phyloP scores from a whole-genome alignment of 192 early-diverging fungal species.

The Coemansia sp. region DNA sequence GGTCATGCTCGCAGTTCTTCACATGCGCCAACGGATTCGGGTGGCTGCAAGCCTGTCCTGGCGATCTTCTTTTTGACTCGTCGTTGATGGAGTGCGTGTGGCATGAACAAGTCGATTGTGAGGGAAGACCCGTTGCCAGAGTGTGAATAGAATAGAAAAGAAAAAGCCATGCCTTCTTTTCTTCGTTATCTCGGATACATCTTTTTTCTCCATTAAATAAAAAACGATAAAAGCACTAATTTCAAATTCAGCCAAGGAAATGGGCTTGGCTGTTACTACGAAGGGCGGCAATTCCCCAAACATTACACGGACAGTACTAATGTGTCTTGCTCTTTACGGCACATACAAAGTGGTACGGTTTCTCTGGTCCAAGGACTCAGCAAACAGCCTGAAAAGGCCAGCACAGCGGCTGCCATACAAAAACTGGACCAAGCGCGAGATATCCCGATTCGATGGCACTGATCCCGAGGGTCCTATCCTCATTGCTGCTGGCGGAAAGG shows the following conservation, averaged over 20 bases:
- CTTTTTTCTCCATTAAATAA: not conserved
- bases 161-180: too few species aligned
- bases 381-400: conserved; percentile 20
- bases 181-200: too few species aligned
- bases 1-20: conserved; percentile 39
- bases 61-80: conserved; percentile 40
- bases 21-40: conserved; percentile 49
- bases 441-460: conserved; percentile 30
- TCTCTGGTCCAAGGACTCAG: conserved; percentile 35
- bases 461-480: conserved; percentile 60
- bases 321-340: conserved; percentile 24
- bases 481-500: conserved; percentile 79
- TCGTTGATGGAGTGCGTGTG: conserved; percentile 39
- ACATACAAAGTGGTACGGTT: conserved; percentile 11
- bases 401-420: conserved; percentile 9
- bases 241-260: not conserved
- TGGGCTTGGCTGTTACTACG: not conserved
- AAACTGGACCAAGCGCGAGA: conserved; percentile 47
- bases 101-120: conserved; percentile 35
- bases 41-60: conserved; percentile 38
- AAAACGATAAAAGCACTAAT: not conserved
- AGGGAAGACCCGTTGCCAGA: conserved; percentile 14
- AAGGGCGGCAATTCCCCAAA: not conserved
- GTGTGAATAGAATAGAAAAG: not conserved
- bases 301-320: conserved; percentile 11